phyloP scores from a whole-genome alignment of 345 rosid species.

The Cardiospermum halicacabum region DNA sequence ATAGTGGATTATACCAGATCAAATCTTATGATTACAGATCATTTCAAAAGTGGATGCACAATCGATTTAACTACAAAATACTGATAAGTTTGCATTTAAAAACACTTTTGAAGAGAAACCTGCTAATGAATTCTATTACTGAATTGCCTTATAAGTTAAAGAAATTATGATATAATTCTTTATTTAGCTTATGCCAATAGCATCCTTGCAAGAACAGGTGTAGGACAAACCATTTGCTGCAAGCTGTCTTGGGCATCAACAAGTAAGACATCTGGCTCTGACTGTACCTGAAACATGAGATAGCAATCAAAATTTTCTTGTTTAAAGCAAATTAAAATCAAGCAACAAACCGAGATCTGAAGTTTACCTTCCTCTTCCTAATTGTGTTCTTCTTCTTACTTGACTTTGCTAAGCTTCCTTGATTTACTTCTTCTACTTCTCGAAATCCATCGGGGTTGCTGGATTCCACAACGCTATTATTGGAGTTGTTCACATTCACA shows the following conservation, averaged over 20 bases:
- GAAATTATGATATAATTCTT: background rate
- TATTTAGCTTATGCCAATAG: background rate
- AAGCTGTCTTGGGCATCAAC: conserved; percentile 36
- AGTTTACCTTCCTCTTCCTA: conserved; percentile 48
- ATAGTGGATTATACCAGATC: background rate
- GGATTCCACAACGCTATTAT: conserved; percentile 27
- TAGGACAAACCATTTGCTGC: conserved; percentile 40
- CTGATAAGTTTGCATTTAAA: background rate
- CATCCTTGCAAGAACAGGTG: background rate
- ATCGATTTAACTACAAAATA: background rate
- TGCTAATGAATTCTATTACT: background rate
- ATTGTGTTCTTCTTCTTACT: conserved; percentile 40
- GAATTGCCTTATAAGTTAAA: background rate
- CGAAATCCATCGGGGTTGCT: conserved; percentile 22
- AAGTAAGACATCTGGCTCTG: conserved; percentile 33
- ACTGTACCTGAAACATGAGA: conserved; percentile 32
- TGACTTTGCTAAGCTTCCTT: conserved; percentile 25
- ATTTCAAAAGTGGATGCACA: background rate
- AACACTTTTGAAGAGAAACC: background rate
- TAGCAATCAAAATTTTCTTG: conserved; percentile 4
- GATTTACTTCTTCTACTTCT: conserved; percentile 34
- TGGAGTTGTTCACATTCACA: conserved; percentile 39
- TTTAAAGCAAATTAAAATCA: background rate
- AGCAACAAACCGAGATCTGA: background rate
- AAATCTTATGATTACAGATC: background rate